phyloP scores from a whole-genome alignment of 257 asterid genomes.

The Henckelia pumila region DNA sequence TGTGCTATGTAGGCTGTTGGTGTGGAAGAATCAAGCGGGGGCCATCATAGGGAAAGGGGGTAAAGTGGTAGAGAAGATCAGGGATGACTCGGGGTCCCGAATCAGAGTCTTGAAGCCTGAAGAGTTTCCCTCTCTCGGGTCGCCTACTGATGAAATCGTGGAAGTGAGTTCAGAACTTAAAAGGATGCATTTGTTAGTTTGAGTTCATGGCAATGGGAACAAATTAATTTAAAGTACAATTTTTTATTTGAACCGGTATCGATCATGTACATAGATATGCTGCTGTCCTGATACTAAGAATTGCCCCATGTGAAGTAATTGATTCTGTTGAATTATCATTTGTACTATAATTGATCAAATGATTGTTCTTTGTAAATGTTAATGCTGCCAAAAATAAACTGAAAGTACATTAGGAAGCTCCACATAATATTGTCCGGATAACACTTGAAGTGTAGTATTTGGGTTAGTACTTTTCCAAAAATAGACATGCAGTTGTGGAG shows the following conservation, averaged over 20 bases:
- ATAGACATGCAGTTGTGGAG: too few relatives aligned
- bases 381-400: neutral
- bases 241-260: too few relatives aligned
- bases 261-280: neutral
- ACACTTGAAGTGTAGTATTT: neutral
- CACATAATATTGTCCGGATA: neutral
- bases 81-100: slow-evolving; percentile 64
- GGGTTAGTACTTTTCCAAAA: neutral
- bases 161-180: slow-evolving; percentile 47
- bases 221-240: too few relatives aligned
- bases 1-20: slow-evolving; percentile 63
- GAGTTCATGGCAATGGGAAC: too few relatives aligned
- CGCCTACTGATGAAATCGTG: slow-evolving; percentile 52
- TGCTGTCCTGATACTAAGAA: neutral
- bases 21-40: slow-evolving; percentile 54
- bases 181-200: neutral
- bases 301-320: neutral
- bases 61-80: slow-evolving; percentile 58
- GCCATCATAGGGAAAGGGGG: slow-evolving; percentile 79
- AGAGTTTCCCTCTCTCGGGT: slow-evolving; percentile 29
- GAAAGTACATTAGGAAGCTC: slow-evolving; percentile 7
- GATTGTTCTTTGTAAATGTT: neutral
- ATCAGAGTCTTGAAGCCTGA: slow-evolving; percentile 54
- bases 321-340: neutral
- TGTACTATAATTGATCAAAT: neutral